These are phyloP conservation scores for Macrolepiota fuliginosa DNA, from an alignment of 768 basidiomycete genomes.

Conservation along the genomic window DNA sequence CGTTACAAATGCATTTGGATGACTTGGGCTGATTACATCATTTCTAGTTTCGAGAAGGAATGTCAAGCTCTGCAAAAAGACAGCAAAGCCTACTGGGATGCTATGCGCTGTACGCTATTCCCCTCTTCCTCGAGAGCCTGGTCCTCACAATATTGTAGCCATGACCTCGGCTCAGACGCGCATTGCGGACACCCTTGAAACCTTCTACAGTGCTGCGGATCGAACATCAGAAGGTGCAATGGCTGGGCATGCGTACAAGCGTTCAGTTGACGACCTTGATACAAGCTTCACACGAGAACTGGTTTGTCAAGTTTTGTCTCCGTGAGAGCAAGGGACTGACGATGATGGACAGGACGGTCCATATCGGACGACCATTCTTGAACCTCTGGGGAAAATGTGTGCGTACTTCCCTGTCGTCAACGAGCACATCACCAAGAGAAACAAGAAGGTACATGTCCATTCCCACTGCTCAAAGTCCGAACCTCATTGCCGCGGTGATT, in stretches of 20 bases:
- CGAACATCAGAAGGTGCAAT: slow-evolving; percentile 88
- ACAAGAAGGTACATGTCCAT: slow-evolving; percentile 76
- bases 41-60: slow-evolving; percentile 91
- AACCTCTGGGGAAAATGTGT: slow-evolving; percentile 96
- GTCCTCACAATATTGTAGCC: slow-evolving; percentile 41
- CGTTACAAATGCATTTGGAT: not conserved
- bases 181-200: slow-evolving; percentile 90
- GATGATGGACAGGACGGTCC: slow-evolving; percentile 70
- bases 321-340: not conserved
- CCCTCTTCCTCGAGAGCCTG: not conserved
- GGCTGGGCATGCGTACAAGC: slow-evolving; percentile 95
- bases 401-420: slow-evolving; percentile 93
- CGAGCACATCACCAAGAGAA: slow-evolving; percentile 89
- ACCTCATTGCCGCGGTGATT: slow-evolving; percentile 3
- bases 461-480: not conserved
- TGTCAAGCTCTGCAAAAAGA: slow-evolving; percentile 91
- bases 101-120: slow-evolving; percentile 74
- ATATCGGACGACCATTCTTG: slow-evolving; percentile 91
- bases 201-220: slow-evolving; percentile 88
- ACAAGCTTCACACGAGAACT: slow-evolving; percentile 80
- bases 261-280: slow-evolving; percentile 93
- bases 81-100: slow-evolving; percentile 90
- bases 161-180: slow-evolving; percentile 94
- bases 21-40: slow-evolving; percentile 5
- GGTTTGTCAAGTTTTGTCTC: slow-evolving; percentile 43